Evolutionary conservation across 768 basidiomycete genomes (phyloP).

Genomic region (Megacollybia marginata): DNA sequence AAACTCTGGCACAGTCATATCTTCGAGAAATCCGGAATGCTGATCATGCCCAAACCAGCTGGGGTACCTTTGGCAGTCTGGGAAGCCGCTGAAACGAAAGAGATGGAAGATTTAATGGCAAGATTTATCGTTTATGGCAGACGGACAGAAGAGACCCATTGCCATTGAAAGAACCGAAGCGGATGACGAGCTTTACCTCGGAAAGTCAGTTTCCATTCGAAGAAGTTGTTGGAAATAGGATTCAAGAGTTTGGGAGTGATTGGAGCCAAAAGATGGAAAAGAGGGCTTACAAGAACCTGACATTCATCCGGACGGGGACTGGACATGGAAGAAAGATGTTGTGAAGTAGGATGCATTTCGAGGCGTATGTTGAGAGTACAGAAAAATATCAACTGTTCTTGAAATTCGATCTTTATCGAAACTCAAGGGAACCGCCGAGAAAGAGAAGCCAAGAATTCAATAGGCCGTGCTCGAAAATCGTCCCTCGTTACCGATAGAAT

Average conservation of each 20-base stretch:
- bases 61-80: conserved; percentile 2
- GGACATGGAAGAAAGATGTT: too few relatives aligned
- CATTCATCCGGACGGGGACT: too few relatives aligned
- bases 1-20: conserved; percentile 50
- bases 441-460: background rate
- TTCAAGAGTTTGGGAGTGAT: conserved; percentile 3
- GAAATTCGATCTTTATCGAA: too few relatives aligned
- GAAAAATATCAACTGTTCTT: conserved; percentile 2
- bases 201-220: conserved; percentile 11
- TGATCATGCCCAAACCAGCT: conserved; percentile 9
- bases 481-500: background rate
- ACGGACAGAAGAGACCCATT: conserved; percentile 9
- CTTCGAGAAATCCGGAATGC: conserved; percentile 24
- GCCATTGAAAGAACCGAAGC: conserved; percentile 8
- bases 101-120: conserved; percentile 12
- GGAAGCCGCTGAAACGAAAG: conserved; percentile 12
- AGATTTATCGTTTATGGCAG: conserved; percentile 11
- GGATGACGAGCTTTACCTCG: conserved; percentile 11
- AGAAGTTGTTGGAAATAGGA: conserved; percentile 4
- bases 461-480: conserved; percentile 10
- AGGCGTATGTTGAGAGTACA: conserved; percentile 7
- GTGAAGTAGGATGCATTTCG: conserved; percentile 9
- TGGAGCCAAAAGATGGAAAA: conserved; percentile 5
- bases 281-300: background rate
- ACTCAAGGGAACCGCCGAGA: too few relatives aligned